These are phyloP conservation scores for Nemophila menziesii DNA, from an alignment of 257 asterid genomes.

Conservation along the genomic window DNA sequence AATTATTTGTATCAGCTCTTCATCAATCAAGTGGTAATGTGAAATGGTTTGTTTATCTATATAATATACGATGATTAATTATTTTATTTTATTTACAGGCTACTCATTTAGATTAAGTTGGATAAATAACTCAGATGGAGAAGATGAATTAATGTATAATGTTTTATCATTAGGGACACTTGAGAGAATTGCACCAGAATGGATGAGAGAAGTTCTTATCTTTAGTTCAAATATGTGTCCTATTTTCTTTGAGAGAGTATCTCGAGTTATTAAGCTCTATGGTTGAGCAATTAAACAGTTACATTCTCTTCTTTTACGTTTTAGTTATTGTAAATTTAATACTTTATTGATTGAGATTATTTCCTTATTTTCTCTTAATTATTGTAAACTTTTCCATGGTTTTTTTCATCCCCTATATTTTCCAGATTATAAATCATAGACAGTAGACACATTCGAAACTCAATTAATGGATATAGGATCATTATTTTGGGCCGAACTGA, in stretches of 20 bases:
- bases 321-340: too few species aligned
- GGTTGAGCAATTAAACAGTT: too few species aligned
- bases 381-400: too few species aligned
- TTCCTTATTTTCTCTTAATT: too few species aligned
- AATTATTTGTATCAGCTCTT: conserved; percentile 28
- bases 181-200: conserved; percentile 72
- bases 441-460: too few species aligned
- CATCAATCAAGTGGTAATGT: conserved; percentile 79
- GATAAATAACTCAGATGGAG: conserved; percentile 47
- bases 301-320: too few species aligned
- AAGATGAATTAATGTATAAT: conserved; percentile 47
- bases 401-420: too few species aligned
- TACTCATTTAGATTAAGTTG: conserved; percentile 67
- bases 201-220: conserved; percentile 65
- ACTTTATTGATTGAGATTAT: too few species aligned
- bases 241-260: conserved; percentile 55
- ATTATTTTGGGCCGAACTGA: too few species aligned
- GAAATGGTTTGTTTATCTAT: conserved; percentile 4
- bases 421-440: too few species aligned
- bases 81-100: conserved; percentile 30
- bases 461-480: too few species aligned
- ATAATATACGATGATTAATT: not conserved
- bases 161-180: conserved; percentile 63
- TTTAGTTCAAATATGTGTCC: conserved; percentile 68
- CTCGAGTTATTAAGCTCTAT: conserved; percentile 41